These are phyloP conservation scores for Naganishia sp. DNA, from an alignment of 1,284 basidiomycete genomes.

Conservation along the genomic window DNA sequence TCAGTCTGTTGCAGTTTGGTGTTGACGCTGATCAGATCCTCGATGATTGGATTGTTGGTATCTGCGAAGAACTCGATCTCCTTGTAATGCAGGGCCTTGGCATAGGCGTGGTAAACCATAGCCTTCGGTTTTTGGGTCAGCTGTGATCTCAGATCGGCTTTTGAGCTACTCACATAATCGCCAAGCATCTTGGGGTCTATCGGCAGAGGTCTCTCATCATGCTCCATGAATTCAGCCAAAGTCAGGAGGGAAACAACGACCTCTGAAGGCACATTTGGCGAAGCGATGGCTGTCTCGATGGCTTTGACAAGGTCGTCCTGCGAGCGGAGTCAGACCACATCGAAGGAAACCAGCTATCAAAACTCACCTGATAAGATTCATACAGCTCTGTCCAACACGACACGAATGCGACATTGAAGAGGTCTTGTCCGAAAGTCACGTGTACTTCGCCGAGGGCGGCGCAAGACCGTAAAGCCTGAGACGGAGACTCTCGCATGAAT, in stretches of 20 bases:
- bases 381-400: slow-evolving; percentile 98
- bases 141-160: too few species aligned
- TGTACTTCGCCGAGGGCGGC: slow-evolving; percentile 92
- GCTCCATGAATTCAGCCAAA: slow-evolving; percentile 99
- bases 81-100: slow-evolving; percentile 98
- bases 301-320: slow-evolving; percentile 91
- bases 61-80: slow-evolving; percentile 96
- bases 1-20: slow-evolving; percentile 96
- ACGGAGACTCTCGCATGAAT: slow-evolving; percentile 97
- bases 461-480: slow-evolving; percentile 93
- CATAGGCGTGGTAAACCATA: slow-evolving; percentile 90
- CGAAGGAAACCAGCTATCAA: not conserved
- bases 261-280: slow-evolving; percentile 79
- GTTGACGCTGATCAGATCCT: slow-evolving; percentile 95
- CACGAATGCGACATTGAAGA: slow-evolving; percentile 98
- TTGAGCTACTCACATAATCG: slow-evolving; percentile 64
- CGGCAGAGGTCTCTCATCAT: slow-evolving; percentile 93
- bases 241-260: slow-evolving; percentile 92
- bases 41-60: slow-evolving; percentile 69
- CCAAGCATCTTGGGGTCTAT: slow-evolving; percentile 93
- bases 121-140: slow-evolving; percentile 50
- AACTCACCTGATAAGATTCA: slow-evolving; percentile 84
- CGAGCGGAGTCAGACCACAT: too few species aligned
- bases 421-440: slow-evolving; percentile 84
- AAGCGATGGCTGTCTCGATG: slow-evolving; percentile 82